Evolutionary conservation across 345 rosid species (phyloP).

Genomic region (Pugionium cornutum): DNA sequence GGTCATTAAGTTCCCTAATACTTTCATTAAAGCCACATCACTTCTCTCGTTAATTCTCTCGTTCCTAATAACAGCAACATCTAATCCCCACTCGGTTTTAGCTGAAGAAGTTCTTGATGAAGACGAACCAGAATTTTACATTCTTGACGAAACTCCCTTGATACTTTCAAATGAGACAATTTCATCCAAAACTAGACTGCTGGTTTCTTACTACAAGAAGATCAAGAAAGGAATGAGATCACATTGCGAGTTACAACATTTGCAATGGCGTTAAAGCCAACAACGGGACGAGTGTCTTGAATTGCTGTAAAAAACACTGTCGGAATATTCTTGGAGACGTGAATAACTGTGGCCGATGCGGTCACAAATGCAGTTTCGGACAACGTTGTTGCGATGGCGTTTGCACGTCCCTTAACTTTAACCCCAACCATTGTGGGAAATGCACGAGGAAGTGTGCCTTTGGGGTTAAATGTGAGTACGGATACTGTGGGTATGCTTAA

Average conservation of each 20-base stretch:
- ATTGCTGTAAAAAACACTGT: slow-evolving; percentile 79
- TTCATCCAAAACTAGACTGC: slow-evolving; percentile 25
- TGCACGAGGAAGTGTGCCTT: slow-evolving; percentile 48
- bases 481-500: slow-evolving; percentile 73
- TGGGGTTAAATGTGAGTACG: slow-evolving; percentile 56
- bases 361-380: slow-evolving; percentile 53
- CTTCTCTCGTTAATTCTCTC: slow-evolving; percentile 24
- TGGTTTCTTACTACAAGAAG: slow-evolving; percentile 31
- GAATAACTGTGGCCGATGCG: slow-evolving; percentile 72
- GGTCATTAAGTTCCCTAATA: slow-evolving; percentile 19
- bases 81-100: slow-evolving; percentile 15
- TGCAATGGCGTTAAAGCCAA: slow-evolving; percentile 62
- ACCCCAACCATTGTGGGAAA: slow-evolving; percentile 58
- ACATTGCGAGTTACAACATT: slow-evolving; percentile 36
- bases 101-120: slow-evolving; percentile 26
- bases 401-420: slow-evolving; percentile 43
- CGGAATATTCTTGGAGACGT: slow-evolving; percentile 55
- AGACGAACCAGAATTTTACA: slow-evolving; percentile 35
- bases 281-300: slow-evolving; percentile 56
- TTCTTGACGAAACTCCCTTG: slow-evolving; percentile 35
- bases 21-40: slow-evolving; percentile 21
- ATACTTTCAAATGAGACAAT: slow-evolving; percentile 24
- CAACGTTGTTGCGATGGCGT: slow-evolving; percentile 58
- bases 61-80: slow-evolving; percentile 18
- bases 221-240: slow-evolving; percentile 55